A percentile compares a stretch with the other conserved stretches of the same genome.
Evolutionary conservation across 1,284 basidiomycete genomes (phyloP).

Genomic region (Pseudozyma sp.): DNA sequence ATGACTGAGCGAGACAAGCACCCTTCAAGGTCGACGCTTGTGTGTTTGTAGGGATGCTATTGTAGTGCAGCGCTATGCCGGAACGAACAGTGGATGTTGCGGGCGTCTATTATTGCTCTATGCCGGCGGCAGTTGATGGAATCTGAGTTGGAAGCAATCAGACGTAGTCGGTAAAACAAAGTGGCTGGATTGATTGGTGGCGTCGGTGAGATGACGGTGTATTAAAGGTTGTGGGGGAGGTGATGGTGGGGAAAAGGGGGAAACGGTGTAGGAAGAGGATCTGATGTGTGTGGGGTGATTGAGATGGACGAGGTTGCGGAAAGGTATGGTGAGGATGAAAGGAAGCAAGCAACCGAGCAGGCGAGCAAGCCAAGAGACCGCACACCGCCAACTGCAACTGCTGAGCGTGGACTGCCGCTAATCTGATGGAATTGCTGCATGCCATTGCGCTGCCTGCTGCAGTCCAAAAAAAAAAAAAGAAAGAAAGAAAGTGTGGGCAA

Average conservation of each 20-base stretch:
- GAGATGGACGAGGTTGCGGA: slow-evolving; percentile 3
- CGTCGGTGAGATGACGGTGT: slow-evolving; percentile 9
- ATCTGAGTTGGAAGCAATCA: not conserved
- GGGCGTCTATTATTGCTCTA: not conserved
- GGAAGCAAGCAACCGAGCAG: not conserved
- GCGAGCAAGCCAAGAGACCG: not conserved
- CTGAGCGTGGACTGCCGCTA: too few species aligned
- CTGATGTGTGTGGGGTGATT: slow-evolving; percentile 1
- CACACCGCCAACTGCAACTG: too few species aligned
- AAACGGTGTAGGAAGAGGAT: slow-evolving; percentile 2
- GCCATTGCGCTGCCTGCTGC: slow-evolving; percentile 2
- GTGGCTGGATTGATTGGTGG: slow-evolving; percentile 19
- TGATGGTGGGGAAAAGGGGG: slow-evolving; percentile 7
- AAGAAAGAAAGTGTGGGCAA: not conserved
- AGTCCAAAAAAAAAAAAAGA: not conserved
- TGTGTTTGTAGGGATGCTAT: too few species aligned
- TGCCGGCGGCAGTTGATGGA: not conserved
- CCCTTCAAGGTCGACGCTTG: not conserved
- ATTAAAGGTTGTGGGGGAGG: not conserved
- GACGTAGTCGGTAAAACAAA: not conserved
- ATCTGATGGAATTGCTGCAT: too few species aligned
- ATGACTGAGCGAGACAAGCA: too few species aligned
- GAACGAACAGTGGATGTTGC: not conserved
- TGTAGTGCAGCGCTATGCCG: not conserved
- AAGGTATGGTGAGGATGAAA: not conserved